Evolutionary conservation across 306 rosid species (phyloP), one percentile per base, ranked within the genome.

Genomic region (Boehmeria nivea): DNA sequence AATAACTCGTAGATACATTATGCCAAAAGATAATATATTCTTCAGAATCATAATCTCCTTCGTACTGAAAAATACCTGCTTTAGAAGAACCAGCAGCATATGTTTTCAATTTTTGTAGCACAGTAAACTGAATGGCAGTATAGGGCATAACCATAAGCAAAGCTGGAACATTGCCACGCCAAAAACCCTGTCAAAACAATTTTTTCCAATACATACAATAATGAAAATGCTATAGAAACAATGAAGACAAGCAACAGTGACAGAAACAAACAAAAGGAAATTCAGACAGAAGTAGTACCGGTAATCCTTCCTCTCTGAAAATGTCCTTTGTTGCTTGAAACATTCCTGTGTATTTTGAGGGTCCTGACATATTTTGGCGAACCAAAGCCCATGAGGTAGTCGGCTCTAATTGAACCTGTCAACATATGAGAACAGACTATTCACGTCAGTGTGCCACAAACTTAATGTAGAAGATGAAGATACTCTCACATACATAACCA

Each of bases 111-210:
- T 73, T 87, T 51, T 84, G 94, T 43, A 84, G 74, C 51, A 87
- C 96, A 17, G 98, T 73, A 75, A 91, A 91, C 37, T 87, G 96
- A 51, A 91, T 91, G 15, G 98, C 94, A 15, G 94, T 84, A 71
- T 91, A 91, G 0, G 98, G 98, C 98, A 91, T 91, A 72, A 82
- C 95, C 98, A 87, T 91, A 54, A 91, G 96, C 76, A 87, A 72
- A 28, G 95, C 98, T 2, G 98, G 98, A 34, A 91, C 98, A 65
- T 91, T 91, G 2, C 98, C 98, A 20, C 94, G 89, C 98, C 98
- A 91, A 60, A 91, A 91, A 19, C 98, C 98, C 98, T 91, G 73
- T 16, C 65, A 71, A 15, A 26, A 36, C 20, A 68, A 51, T 17
- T 60, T 38, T 26, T 17, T 25, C 7, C 36, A 23, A 54, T 25